Conservation (phyloP, 805 yeast genomes). For the Candida saitoana region DNA sequence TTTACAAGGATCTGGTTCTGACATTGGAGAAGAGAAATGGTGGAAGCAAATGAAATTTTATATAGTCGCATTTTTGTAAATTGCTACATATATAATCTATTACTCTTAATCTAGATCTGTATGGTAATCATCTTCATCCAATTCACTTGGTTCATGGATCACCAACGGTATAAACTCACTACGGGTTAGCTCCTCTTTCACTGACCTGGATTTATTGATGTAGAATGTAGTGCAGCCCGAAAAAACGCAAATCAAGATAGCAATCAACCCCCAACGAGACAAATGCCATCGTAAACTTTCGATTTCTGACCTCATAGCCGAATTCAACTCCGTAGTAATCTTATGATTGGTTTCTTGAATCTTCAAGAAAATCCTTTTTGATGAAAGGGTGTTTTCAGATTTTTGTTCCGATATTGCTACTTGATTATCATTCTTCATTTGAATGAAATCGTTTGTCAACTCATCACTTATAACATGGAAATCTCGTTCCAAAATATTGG, state of each 20-base stretch:
- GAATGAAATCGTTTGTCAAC: slow-evolving; percentile 56
- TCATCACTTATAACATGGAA: slow-evolving; percentile 74
- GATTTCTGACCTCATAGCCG: slow-evolving; percentile 79
- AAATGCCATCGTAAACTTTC: slow-evolving; percentile 92
- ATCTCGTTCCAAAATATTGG: slow-evolving; percentile 67
- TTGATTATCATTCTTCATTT: slow-evolving; percentile 67
- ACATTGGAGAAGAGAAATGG: slow-evolving; percentile 3
- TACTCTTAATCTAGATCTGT: slow-evolving; percentile 45
- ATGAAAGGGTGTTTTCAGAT: slow-evolving; percentile 74
- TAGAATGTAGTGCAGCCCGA: slow-evolving; percentile 51
- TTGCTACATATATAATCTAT: slow-evolving; percentile 7
- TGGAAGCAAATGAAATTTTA: not conserved
- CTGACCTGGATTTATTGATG: slow-evolving; percentile 23
- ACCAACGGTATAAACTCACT: slow-evolving; percentile 41
- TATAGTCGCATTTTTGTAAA: not conserved
- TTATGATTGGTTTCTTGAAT: slow-evolving; percentile 82
- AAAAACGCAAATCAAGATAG: slow-evolving; percentile 63
- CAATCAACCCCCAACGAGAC: slow-evolving; percentile 80
- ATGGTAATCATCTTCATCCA: slow-evolving; percentile 49
- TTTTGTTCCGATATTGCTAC: slow-evolving; percentile 84
- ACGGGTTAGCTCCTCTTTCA: slow-evolving; percentile 19
- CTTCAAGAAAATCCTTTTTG: slow-evolving; percentile 60
- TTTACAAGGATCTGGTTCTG: slow-evolving; percentile 52
- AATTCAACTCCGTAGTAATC: slow-evolving; percentile 74
- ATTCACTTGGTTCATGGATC: slow-evolving; percentile 45